These are phyloP conservation scores for Leptodontidium sp. DNA, from an alignment of 2,329 filamentous ascomycete genomes.

Conservation along the genomic window DNA sequence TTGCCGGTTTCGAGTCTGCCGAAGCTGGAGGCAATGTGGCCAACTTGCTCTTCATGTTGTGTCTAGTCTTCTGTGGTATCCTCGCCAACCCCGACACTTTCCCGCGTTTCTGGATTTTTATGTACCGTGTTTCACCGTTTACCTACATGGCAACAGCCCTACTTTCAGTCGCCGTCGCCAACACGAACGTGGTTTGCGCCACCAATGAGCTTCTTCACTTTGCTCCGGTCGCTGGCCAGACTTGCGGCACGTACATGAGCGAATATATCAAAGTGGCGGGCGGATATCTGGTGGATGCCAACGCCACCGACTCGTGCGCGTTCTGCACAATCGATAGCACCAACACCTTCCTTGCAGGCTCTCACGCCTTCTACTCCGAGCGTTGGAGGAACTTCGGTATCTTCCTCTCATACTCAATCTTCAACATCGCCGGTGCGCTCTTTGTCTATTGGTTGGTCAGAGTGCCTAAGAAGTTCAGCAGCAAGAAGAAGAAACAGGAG, in stretches of 20 bases:
- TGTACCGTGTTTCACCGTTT: constrained; percentile 74
- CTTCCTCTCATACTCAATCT: not conserved
- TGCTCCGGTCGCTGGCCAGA: constrained; percentile 60
- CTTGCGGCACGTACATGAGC: constrained; percentile 66
- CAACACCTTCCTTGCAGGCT: not conserved
- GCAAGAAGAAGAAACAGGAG: no score
- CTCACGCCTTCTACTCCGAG: constrained; percentile 2
- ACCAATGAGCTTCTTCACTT: constrained; percentile 13
- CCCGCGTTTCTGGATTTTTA: constrained; percentile 84
- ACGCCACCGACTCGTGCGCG: constrained; percentile 52
- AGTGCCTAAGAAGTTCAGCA: no score
- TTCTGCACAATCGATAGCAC: constrained; percentile 54
- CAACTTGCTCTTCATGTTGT: constrained; percentile 77
- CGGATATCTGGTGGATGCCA: constrained; percentile 48
- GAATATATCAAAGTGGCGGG: constrained; percentile 57
- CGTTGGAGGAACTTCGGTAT: not conserved
- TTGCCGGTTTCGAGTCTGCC: no score
- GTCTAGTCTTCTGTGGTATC: constrained; percentile 79
- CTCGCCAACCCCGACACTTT: constrained; percentile 69
- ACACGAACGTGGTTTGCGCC: no score
- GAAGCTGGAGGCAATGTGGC: constrained; percentile 63
- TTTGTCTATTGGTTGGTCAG: no score
- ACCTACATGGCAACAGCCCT: constrained; percentile 29
- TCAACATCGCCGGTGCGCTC: no score
- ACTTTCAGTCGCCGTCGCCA: no score